Conservation (phyloP, 106 monocot species). For the Allium fistulosum region DNA sequence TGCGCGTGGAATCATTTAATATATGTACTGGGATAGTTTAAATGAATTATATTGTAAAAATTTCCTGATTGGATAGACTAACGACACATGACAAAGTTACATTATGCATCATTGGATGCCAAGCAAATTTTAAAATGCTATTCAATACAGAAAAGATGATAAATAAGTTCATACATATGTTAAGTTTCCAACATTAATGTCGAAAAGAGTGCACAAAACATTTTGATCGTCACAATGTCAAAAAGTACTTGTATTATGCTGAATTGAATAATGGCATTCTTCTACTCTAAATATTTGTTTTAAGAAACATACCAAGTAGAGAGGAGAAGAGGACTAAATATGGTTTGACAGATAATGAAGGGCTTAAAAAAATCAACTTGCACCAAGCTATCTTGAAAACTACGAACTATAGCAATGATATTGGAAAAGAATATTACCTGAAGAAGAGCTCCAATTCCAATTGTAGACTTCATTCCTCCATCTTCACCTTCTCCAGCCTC, state of each 20-base stretch:
- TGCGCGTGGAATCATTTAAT: too few relatives aligned
- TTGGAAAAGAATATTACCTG: constrained; percentile 29
- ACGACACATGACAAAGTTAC: too few relatives aligned
- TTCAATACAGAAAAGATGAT: too few relatives aligned
- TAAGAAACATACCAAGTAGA: background rate
- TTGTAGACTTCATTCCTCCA: constrained; percentile 99
- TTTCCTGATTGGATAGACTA: too few relatives aligned
- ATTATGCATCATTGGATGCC: too few relatives aligned
- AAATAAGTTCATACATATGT: too few relatives aligned
- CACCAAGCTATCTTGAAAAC: too few relatives aligned
- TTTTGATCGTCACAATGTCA: background rate
- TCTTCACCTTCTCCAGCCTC: constrained; percentile 99
- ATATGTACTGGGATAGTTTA: too few relatives aligned
- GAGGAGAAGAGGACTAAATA: background rate
- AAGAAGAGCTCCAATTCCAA: constrained; percentile 97
- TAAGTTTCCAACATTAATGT: constrained; percentile 24
- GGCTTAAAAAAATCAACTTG: too few relatives aligned
- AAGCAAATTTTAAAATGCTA: constrained; percentile 48
- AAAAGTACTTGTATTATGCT: constrained; percentile 75
- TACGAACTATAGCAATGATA: background rate
- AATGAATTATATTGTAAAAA: too few relatives aligned
- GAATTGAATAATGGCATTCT: background rate
- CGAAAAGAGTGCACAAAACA: background rate
- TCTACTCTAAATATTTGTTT: too few relatives aligned
- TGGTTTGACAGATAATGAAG: background rate